These are phyloP conservation scores for Stagonosporopsis vannaccii DNA, from an alignment of 2,329 filamentous ascomycete genomes.

Conservation along the genomic window DNA sequence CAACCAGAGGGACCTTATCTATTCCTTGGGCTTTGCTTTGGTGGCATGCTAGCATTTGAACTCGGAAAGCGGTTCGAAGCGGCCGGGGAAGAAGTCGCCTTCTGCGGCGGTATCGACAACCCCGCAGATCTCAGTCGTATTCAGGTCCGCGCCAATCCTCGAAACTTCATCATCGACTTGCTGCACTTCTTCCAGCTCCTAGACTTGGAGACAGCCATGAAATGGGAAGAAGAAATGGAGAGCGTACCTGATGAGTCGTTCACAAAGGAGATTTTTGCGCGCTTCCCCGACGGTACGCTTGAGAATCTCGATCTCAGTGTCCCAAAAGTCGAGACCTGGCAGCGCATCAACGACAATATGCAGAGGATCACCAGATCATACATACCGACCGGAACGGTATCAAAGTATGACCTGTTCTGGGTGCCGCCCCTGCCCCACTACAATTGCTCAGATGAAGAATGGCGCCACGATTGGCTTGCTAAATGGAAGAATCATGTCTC, in stretches of 20 bases:
- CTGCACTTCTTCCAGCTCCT: constrained; percentile 15
- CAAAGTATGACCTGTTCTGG: constrained; percentile 18
- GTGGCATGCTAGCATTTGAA: constrained; percentile 60
- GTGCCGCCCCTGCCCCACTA: constrained; percentile 14
- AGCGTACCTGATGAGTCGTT: constrained; percentile 2
- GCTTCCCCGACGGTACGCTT: constrained; percentile 16
- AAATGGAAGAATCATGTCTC: constrained; percentile 14
- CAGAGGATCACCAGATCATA: constrained; percentile 11
- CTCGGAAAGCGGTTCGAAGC: constrained; percentile 10
- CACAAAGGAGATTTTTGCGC: constrained; percentile 7
- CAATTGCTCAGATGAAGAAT: constrained; percentile 10
- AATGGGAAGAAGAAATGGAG: constrained; percentile 15
- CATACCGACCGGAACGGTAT: not conserved
- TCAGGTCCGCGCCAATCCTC: constrained; percentile 3
- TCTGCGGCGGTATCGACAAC: constrained; percentile 18
- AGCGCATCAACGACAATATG: constrained; percentile 17
- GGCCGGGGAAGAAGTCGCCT: constrained; percentile 7
- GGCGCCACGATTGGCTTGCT: constrained; percentile 14
- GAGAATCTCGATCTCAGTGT: constrained; percentile 13
- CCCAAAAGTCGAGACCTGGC: constrained; percentile 11
- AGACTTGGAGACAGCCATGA: constrained; percentile 3
- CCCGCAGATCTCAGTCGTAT: constrained; percentile 12
- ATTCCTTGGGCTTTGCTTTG: constrained; percentile 61
- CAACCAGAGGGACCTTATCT: constrained; percentile 62
- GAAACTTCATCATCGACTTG: constrained; percentile 19